Conservation (phyloP, 148 eudicot genomes). For the Vaccinium vitisidaea region DNA sequence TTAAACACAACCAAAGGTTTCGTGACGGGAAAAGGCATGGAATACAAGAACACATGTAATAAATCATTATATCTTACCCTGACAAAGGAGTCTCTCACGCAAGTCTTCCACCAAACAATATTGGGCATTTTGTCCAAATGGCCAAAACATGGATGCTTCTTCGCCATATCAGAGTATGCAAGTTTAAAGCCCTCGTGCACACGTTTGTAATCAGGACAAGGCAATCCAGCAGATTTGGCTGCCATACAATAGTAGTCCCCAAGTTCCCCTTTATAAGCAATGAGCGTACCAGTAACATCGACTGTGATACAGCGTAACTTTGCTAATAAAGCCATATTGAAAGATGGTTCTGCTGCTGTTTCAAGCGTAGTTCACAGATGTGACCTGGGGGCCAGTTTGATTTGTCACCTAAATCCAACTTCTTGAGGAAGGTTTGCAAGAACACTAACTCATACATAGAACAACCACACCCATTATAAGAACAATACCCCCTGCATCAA, state of each 20-base stretch:
- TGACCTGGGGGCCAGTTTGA: background rate
- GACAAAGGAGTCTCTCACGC: slow-evolving; percentile 79
- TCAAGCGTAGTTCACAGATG: background rate
- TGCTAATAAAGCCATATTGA: slow-evolving; percentile 53
- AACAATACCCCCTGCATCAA: slow-evolving; percentile 8
- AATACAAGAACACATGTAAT: background rate
- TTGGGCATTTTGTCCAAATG: slow-evolving; percentile 85
- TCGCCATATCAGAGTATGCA: slow-evolving; percentile 89
- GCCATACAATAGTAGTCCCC: slow-evolving; percentile 99
- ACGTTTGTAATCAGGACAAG: slow-evolving; percentile 93
- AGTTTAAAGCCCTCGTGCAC: slow-evolving; percentile 91
- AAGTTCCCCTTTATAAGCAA: slow-evolving; percentile 94
- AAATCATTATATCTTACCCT: slow-evolving; percentile 41
- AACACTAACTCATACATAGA: background rate
- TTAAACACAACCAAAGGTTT: background rate
- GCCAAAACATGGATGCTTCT: slow-evolving; percentile 90
- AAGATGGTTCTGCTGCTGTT: slow-evolving; percentile 12
- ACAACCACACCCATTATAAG: background rate
- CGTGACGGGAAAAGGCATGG: background rate
- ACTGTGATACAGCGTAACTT: slow-evolving; percentile 77
- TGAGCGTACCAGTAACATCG: slow-evolving; percentile 94
- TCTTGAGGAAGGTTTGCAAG: slow-evolving; percentile 9
- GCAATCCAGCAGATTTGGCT: slow-evolving; percentile 85
- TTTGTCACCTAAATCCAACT: background rate
- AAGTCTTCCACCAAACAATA: slow-evolving; percentile 95